Evolutionary conservation across 2,329 filamentous ascomycete species (phyloP).

Genomic region (Monosporascus sp.): DNA sequence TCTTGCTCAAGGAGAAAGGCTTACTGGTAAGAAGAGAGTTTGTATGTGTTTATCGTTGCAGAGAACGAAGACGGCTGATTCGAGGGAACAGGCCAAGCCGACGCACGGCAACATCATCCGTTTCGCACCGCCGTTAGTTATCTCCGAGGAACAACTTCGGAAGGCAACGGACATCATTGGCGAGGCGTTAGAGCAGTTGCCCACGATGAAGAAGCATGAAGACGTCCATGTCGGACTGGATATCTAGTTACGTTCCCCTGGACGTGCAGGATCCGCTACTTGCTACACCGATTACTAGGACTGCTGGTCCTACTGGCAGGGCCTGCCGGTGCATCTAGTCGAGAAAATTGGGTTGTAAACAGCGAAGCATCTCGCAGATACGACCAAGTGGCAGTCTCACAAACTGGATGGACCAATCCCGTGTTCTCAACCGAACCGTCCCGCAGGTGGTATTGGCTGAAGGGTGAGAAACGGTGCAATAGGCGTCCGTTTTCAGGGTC

Average conservation of each 20-base stretch:
- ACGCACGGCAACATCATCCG: slow-evolving; percentile 98
- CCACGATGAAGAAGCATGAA: slow-evolving; percentile 48
- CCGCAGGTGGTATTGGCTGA: background rate
- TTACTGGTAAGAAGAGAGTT: slow-evolving; percentile 62
- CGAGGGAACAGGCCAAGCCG: slow-evolving; percentile 72
- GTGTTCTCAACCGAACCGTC: background rate
- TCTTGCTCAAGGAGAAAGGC: slow-evolving; percentile 93
- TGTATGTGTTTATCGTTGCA: slow-evolving; percentile 7
- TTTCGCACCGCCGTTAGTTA: slow-evolving; percentile 92
- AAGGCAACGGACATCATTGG: slow-evolving; percentile 74
- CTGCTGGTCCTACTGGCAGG: background rate
- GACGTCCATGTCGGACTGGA: slow-evolving; percentile 22
- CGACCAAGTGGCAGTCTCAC: background rate
- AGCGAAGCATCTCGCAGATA: background rate
- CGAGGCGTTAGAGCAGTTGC: slow-evolving; percentile 76
- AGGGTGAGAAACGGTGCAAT: background rate
- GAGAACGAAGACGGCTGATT: slow-evolving; percentile 18
- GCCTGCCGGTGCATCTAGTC: background rate
- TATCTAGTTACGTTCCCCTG: slow-evolving; percentile 5
- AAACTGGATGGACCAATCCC: background rate
- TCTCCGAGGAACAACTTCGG: slow-evolving; percentile 80
- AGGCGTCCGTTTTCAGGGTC: background rate
- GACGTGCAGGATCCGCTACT: background rate
- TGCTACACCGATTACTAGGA: background rate
- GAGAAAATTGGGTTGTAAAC: background rate